phyloP scores from a whole-genome alignment of 495 filamentous ascomycete genomes.

The Penicillium longicatenatum region DNA sequence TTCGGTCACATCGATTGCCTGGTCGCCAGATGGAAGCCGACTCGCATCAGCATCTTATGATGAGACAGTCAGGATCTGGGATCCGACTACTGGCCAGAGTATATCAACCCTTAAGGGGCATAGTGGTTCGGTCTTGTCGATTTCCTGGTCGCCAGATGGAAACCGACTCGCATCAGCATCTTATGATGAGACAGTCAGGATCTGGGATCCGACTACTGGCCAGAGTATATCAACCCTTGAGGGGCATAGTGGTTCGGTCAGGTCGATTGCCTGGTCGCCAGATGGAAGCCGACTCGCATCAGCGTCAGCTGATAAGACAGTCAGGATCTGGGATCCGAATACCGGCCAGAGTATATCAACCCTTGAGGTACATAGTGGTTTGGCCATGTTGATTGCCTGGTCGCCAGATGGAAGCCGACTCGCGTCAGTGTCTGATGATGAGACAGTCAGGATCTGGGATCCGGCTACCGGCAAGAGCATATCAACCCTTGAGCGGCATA shows the following conservation, averaged over 20 bases:
- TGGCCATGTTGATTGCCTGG: constrained; percentile 9
- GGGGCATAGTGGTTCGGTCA: not conserved
- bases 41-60: constrained; percentile 1
- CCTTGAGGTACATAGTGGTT: constrained; percentile 10
- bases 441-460: constrained; percentile 13
- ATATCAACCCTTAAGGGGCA: constrained; percentile 1
- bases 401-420: constrained; percentile 19
- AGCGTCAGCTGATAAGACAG: no score
- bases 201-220: no score
- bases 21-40: constrained; percentile 9
- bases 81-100: constrained; percentile 1
- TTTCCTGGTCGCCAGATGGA: no score
- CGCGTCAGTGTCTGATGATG: constrained; percentile 10
- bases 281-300: constrained; percentile 13
- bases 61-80: constrained; percentile 4
- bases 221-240: no score
- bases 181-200: no score
- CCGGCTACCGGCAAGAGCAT: constrained; percentile 2
- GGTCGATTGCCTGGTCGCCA: constrained; percentile 3
- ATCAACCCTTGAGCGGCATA: constrained; percentile 9
- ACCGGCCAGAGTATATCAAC: no score
- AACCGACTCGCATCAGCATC: no score
- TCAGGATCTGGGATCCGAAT: no score
- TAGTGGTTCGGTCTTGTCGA: no score
- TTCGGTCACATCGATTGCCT: constrained; percentile 1